Percentiles rank a stretch among this genome's conserved stretches.
Evolutionary conservation across 352 stramenopile species (phyloP).

Genomic region (Stramenopiles sp.): DNA sequence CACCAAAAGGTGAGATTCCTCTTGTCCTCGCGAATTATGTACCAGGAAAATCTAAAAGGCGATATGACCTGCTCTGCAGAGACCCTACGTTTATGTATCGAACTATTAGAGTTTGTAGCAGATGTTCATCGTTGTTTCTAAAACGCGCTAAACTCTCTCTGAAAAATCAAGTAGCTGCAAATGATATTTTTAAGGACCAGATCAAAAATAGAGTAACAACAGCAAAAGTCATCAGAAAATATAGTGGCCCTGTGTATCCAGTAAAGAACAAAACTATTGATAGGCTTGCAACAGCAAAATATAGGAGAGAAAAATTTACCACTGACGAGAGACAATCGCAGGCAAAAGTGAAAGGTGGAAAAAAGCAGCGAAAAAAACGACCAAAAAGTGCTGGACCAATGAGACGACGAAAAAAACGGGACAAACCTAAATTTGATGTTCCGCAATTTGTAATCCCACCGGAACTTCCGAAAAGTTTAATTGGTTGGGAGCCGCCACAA

Average conservation of each 20-base stretch:
- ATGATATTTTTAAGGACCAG: neutral
- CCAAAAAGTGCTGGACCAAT: neutral
- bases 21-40: neutral
- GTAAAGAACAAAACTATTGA: neutral
- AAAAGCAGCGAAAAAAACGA: neutral
- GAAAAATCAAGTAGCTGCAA: neutral
- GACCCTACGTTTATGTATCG: neutral
- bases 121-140: neutral
- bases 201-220: neutral
- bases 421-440: neutral
- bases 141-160: neutral
- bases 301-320: neutral
- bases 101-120: neutral
- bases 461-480: neutral
- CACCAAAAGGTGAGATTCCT: neutral
- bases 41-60: neutral
- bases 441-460: neutral
- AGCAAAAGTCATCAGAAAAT: neutral
- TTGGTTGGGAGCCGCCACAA: neutral
- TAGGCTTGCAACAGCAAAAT: neutral
- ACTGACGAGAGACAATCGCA: too few species aligned
- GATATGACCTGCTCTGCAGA: neutral
- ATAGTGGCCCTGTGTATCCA: neutral
- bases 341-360: too few species aligned
- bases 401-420: too few species aligned